Base-by-base conservation (phyloP, 805 yeast genomes). In the Wickerhamomyces pijperi region DNA sequence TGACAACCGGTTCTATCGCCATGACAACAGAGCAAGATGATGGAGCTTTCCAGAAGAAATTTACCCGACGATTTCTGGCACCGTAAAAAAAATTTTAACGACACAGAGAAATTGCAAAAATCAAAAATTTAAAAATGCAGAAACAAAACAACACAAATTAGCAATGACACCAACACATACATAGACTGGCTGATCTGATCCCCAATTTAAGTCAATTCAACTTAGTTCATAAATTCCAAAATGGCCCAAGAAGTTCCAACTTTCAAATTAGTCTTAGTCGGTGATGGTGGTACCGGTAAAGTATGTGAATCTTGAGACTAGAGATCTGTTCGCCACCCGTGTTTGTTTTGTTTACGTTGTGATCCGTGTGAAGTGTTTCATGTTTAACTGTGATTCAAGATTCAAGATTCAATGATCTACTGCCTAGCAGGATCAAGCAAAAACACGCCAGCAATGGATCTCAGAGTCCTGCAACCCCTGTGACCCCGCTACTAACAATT, bases 271-370 rank as follows among this genome's bases (percentile, higher is more conserved):
- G 99, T 92, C 58, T 80, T 92, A 60, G 98, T 92, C 70, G 99
- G 99, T 65, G 99, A 92, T 64, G 99, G 99, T 76, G 99, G 99
- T 79, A 92, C 98, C 68, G 99, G 99, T 73, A 92, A 92, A 69
- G 79, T 73, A 56, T 50, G 76, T 69, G 5, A 7, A 25, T 9
- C 13, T 12, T 9, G n/a, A 25, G 4, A 7, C 4, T 8, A 7
- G n/a, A 8, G 6, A 21, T 21, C 9, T 25, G 23, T 25, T 25
- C 29, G 29, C 29, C 29, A 25, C 29, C 14, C 23, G n/a, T 25
- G 29, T 25, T 21, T 6, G 16, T 32, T 13, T 19, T 21, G 20
- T 23, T 19, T 17, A 31, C 19, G 5, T 16, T 21, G 9, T 7
- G 9, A 21, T 21, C 23, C 9, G 23, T 21, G 23, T 21, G 23